Percentiles rank a stretch among this genome's conserved stretches.
These are phyloP conservation scores for Fistulifera solaris DNA, from an alignment of 108 stramenopile species.

Conservation along the genomic window DNA sequence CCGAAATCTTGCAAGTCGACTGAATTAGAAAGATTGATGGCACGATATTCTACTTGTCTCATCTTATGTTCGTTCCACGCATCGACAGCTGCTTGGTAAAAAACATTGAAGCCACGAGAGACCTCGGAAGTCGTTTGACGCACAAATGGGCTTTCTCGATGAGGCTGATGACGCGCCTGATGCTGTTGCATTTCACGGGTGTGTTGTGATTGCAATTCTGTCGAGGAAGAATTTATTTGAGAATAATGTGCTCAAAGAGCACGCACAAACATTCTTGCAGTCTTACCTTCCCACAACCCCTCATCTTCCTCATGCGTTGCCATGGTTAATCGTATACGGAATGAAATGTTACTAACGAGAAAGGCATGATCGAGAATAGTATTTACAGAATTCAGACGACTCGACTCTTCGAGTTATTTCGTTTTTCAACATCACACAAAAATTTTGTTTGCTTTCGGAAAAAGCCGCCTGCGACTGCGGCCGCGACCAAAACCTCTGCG, in stretches of 20 bases:
- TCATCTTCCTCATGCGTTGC: constrained; percentile 13
- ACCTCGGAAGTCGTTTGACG: constrained; percentile 8
- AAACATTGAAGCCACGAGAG: neutral
- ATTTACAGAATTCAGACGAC: too few species aligned
- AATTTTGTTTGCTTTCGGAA: too few species aligned
- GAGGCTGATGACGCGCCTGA: constrained; percentile 16
- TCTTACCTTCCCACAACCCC: constrained; percentile 41
- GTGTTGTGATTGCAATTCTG: constrained; percentile 18
- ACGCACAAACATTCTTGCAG: neutral
- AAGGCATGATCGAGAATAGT: neutral
- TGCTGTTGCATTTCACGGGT: constrained; percentile 53
- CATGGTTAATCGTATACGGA: too few species aligned
- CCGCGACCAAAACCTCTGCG: too few species aligned
- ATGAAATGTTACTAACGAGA: neutral
- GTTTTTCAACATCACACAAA: too few species aligned
- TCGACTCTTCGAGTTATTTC: too few species aligned
- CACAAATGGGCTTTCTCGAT: neutral
- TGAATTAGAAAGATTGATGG: constrained; percentile 2
- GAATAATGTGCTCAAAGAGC: too few species aligned
- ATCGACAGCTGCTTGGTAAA: constrained; percentile 1
- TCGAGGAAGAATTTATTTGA: neutral
- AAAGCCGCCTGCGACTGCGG: too few species aligned
- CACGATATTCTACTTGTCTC: neutral
- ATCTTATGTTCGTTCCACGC: constrained; percentile 2
- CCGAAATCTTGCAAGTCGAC: constrained; percentile 2